A percentile compares a stretch with the other conserved stretches of the same genome.
Evolutionary conservation across 345 rosid species (phyloP).

Genomic region (Brassica carinata): DNA sequence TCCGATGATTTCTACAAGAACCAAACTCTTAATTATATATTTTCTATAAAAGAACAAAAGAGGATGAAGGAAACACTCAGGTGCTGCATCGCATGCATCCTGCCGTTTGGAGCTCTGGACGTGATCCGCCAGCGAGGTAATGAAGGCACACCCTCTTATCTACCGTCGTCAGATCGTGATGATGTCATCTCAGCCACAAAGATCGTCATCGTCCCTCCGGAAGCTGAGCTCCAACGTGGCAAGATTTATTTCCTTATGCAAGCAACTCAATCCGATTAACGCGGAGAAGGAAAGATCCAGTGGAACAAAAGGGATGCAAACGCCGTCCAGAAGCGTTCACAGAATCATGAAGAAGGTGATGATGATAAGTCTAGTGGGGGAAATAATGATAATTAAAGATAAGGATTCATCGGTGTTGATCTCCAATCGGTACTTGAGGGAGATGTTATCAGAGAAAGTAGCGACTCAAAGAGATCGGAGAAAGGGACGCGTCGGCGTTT

Average conservation of each 20-base stretch:
- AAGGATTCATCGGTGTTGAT: conserved; percentile 42
- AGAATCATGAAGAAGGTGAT: conserved; percentile 3
- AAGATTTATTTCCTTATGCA: conserved; percentile 95
- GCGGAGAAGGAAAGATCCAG: not conserved
- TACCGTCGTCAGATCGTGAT: conserved; percentile 50
- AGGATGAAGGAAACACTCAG: conserved; percentile 85
- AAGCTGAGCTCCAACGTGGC: conserved; percentile 90
- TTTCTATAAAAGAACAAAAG: not conserved
- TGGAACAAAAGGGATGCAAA: not conserved
- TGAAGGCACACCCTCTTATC: conserved; percentile 68
- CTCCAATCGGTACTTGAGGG: conserved; percentile 87
- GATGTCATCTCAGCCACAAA: conserved; percentile 57
- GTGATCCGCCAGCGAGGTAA: conserved; percentile 89
- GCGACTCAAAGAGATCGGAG: conserved; percentile 79
- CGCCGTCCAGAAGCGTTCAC: not conserved
- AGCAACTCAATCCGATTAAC: conserved; percentile 39
- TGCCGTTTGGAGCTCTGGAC: conserved; percentile 94
- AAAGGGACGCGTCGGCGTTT: conserved; percentile 84
- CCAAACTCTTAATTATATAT: not conserved
- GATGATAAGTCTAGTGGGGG: not conserved
- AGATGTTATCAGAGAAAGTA: conserved; percentile 81
- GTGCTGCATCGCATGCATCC: conserved; percentile 96
- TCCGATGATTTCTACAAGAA: conserved; percentile 27
- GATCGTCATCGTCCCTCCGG: conserved; percentile 89
- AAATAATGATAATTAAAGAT: conserved; percentile 3